Evolutionary conservation across 805 yeast genomes (phyloP).

Genomic region (Spathaspora passalidarum): DNA sequence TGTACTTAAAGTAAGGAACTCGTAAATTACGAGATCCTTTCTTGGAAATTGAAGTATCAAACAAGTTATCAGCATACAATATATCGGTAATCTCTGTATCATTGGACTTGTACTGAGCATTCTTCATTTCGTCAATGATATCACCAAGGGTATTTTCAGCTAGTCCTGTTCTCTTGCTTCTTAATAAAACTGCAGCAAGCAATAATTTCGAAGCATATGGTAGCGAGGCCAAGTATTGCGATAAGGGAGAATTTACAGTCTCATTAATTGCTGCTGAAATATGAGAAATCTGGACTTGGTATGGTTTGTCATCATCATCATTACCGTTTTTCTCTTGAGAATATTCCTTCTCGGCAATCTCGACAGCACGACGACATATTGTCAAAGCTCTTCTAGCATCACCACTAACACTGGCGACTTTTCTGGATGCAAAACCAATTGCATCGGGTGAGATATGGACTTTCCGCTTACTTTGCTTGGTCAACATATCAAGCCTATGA

Average conservation of each 20-base stretch:
- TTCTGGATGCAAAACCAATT: slow-evolving; percentile 85
- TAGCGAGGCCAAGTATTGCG: slow-evolving; percentile 53
- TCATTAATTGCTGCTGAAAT: slow-evolving; percentile 78
- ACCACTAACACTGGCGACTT: slow-evolving; percentile 94
- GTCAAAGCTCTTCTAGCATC: slow-evolving; percentile 93
- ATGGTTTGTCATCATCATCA: slow-evolving; percentile 33
- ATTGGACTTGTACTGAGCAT: slow-evolving; percentile 15
- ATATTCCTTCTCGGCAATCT: slow-evolving; percentile 71
- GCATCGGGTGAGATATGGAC: slow-evolving; percentile 65
- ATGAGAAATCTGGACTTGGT: slow-evolving; percentile 66
- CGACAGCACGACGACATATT: slow-evolving; percentile 86
- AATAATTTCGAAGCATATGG: slow-evolving; percentile 71
- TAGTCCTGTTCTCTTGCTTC: slow-evolving; percentile 63
- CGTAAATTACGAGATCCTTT: slow-evolving; percentile 38
- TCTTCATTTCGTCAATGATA: slow-evolving; percentile 71
- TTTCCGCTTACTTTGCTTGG: slow-evolving; percentile 33
- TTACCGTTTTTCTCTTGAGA: slow-evolving; percentile 19
- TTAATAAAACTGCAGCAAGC: slow-evolving; percentile 61
- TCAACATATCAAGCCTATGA: slow-evolving; percentile 55
- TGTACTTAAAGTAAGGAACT: slow-evolving; percentile 55
- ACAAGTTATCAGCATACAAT: slow-evolving; percentile 21
- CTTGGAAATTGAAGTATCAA: slow-evolving; percentile 19
- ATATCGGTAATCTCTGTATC: slow-evolving; percentile 15
- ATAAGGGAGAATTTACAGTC: slow-evolving; percentile 71
- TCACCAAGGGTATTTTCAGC: slow-evolving; percentile 76